Evolutionary conservation across 306 rosid species (phyloP).

Genomic region (Carpinus viminea): DNA sequence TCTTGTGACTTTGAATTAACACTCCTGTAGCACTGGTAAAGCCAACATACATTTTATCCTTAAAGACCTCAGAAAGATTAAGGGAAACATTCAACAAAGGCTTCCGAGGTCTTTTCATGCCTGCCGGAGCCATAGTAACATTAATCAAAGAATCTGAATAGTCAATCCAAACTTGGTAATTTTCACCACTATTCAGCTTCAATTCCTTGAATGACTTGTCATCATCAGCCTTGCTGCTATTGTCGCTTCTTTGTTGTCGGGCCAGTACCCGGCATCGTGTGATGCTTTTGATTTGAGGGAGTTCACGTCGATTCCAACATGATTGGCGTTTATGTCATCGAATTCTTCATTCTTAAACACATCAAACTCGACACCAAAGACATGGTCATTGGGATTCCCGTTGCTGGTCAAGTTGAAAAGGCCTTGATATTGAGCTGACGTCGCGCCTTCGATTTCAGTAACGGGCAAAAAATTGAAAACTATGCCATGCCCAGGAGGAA

Average conservation of each 20-base stretch:
- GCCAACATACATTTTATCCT: constrained; percentile 81
- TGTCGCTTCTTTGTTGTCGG: constrained; percentile 10
- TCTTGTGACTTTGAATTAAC: constrained; percentile 67
- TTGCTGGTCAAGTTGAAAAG: no score
- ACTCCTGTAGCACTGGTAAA: constrained; percentile 78
- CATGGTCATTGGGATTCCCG: no score
- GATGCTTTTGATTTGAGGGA: constrained; percentile 31
- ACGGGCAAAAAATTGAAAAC: no score
- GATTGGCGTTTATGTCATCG: no score
- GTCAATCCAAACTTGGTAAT: constrained; percentile 87
- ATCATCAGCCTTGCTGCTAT: constrained; percentile 18
- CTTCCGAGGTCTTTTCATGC: constrained; percentile 47
- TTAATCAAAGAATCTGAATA: constrained; percentile 56
- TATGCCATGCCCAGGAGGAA: no score
- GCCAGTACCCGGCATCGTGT: constrained; percentile 70
- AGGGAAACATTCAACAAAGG: constrained; percentile 50
- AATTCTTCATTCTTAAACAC: no score
- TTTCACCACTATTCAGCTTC: constrained; percentile 64
- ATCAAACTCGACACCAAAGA: no score
- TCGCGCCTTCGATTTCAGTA: no score
- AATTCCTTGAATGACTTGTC: constrained; percentile 38
- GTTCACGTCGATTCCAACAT: no score
- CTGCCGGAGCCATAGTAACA: constrained; percentile 65
- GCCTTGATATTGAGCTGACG: no score
- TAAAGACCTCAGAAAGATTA: constrained; percentile 60